phyloP scores from a whole-genome alignment of 306 rosid species.

The Castanea crenata region DNA sequence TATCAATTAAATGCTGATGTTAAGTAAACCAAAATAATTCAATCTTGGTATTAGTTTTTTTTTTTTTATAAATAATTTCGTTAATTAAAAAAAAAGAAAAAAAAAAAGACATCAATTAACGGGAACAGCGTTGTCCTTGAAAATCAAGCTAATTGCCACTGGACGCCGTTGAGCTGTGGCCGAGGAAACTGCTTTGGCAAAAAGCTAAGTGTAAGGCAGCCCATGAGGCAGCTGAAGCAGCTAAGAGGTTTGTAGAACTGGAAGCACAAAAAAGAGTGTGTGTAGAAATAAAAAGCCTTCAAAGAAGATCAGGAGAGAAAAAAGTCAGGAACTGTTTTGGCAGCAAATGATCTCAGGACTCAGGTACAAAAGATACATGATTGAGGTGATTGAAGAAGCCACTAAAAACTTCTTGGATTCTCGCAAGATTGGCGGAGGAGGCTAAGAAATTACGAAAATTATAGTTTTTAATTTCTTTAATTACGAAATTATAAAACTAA shows the following conservation, averaged over 20 bases:
- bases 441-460: constrained; percentile 37
- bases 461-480: no score
- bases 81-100: no score
- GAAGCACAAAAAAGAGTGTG: constrained; percentile 57
- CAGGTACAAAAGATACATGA: constrained; percentile 60
- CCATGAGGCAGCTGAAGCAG: constrained; percentile 61
- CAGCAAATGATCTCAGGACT: constrained; percentile 33
- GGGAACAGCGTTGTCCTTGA: no score
- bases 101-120: no score
- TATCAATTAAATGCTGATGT: no score
- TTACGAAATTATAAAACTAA: no score
- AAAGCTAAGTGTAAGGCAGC: constrained; percentile 54
- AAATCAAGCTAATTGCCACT: no score
- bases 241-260: constrained; percentile 46
- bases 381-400: constrained; percentile 73
- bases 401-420: constrained; percentile 40
- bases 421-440: constrained; percentile 81
- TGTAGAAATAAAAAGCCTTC: constrained; percentile 38
- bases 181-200: constrained; percentile 56
- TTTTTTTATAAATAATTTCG: no score
- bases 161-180: background rate
- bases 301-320: constrained; percentile 41
- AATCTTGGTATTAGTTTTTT: no score
- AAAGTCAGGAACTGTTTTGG: background rate
- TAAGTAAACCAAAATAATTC: no score